Conservation (phyloP, 2,329 filamentous ascomycete species). For the Cadophora sp. region DNA sequence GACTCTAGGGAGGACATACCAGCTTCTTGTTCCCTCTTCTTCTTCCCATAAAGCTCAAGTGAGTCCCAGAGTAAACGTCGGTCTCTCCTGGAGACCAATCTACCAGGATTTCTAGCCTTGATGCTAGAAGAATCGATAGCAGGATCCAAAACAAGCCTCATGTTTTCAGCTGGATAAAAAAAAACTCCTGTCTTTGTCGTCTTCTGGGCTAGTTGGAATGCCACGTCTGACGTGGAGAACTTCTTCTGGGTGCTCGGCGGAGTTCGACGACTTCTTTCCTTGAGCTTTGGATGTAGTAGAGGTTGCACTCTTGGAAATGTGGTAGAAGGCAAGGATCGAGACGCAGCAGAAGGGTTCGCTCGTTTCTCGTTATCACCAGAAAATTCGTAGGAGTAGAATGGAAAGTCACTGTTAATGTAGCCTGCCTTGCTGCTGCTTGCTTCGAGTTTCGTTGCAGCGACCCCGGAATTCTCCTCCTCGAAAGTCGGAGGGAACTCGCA, state of each 20-base stretch:
- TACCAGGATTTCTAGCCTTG: neutral
- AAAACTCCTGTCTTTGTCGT: neutral
- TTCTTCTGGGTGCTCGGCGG: no score
- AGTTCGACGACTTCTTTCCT: neutral
- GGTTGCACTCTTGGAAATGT: no score
- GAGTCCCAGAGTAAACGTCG: slow-evolving; percentile 5
- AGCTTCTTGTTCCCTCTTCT: neutral
- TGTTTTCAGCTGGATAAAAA: neutral
- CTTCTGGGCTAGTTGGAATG: no score
- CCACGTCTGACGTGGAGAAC: neutral
- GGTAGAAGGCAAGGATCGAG: neutral
- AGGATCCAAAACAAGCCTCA: neutral
- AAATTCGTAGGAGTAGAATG: neutral
- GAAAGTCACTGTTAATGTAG: neutral
- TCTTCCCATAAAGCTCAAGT: slow-evolving; percentile 6
- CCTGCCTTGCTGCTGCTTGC: neutral
- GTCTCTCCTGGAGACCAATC: neutral
- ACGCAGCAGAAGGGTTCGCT: neutral
- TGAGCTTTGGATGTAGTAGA: neutral
- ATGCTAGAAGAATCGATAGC: neutral
- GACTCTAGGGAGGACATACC: neutral
- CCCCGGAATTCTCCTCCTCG: neutral
- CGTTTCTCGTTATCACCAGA: neutral
- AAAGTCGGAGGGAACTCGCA: neutral
- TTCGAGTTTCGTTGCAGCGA: neutral